Evolutionary conservation across 2,329 filamentous ascomycete species (phyloP).

Genomic region (Aspergillus brasiliensis): DNA sequence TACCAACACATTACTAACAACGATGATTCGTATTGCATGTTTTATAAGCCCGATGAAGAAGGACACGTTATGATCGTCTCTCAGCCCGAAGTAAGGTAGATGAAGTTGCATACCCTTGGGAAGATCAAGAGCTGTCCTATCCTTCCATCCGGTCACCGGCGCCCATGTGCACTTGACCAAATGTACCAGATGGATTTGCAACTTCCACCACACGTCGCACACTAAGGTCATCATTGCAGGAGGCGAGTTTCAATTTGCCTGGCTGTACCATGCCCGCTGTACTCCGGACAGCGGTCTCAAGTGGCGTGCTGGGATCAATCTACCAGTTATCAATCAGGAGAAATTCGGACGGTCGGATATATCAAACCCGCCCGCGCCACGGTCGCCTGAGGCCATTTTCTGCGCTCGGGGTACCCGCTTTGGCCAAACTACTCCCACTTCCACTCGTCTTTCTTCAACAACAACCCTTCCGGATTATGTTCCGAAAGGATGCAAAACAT

Average conservation of each 20-base stretch:
- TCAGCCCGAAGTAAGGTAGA: slow-evolving; percentile 6
- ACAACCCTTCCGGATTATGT: not conserved
- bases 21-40: not conserved
- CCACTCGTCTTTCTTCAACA: not conserved
- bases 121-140: not conserved
- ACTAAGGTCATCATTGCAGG: slow-evolving; percentile 8
- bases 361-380: slow-evolving; percentile 16
- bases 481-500: not conserved
- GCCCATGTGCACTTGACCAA: slow-evolving; percentile 5
- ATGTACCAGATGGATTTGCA: slow-evolving; percentile 1
- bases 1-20: not conserved
- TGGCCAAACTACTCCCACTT: not conserved
- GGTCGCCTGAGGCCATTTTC: slow-evolving; percentile 9
- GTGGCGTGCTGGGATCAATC: not conserved
- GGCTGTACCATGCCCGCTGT: not conserved
- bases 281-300: not conserved
- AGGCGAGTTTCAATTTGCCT: not conserved
- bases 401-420: not conserved
- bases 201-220: slow-evolving; percentile 11
- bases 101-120: not conserved
- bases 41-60: not conserved
- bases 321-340: slow-evolving; percentile 2
- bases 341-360: slow-evolving; percentile 11
- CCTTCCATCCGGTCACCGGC: not conserved
- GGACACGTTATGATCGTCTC: slow-evolving; percentile 8